Conservation (phyloP, 2,329 filamentous ascomycete species). For the Stemphylium beticola region DNA sequence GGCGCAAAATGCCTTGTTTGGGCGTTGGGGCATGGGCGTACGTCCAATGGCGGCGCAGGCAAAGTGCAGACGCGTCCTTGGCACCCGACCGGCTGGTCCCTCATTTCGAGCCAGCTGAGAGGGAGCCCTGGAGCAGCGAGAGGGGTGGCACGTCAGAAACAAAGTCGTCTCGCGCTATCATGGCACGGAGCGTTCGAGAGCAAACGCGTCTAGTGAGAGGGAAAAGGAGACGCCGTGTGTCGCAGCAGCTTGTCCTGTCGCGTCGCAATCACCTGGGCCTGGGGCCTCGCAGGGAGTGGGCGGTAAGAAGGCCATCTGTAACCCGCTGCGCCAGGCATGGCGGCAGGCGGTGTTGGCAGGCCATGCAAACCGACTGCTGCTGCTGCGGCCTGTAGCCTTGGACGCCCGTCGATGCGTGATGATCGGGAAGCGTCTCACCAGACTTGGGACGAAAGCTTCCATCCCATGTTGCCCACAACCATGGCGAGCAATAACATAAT, state of each 20-base stretch:
- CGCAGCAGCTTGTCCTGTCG: slow-evolving; percentile 19
- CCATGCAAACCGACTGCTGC: slow-evolving; percentile 4
- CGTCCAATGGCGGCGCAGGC: slow-evolving; percentile 20
- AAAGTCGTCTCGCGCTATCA: slow-evolving; percentile 19
- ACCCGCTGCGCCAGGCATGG: slow-evolving; percentile 28
- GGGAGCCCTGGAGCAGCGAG: slow-evolving; percentile 5
- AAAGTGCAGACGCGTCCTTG: slow-evolving; percentile 24
- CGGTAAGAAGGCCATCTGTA: slow-evolving; percentile 11
- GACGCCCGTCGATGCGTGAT: slow-evolving; percentile 13
- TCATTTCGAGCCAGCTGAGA: slow-evolving; percentile 22
- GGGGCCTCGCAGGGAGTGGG: background rate
- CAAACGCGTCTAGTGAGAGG: slow-evolving; percentile 12
- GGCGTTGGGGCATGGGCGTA: background rate
- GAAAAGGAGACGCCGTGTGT: slow-evolving; percentile 35
- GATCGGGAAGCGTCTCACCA: slow-evolving; percentile 25
- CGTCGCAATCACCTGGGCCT: slow-evolving; percentile 17
- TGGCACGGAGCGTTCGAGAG: slow-evolving; percentile 14
- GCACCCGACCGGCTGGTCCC: slow-evolving; percentile 16
- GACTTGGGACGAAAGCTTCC: background rate
- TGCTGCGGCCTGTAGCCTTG: slow-evolving; percentile 20
- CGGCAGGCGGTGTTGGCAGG: slow-evolving; percentile 24
- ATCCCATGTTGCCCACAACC: background rate
- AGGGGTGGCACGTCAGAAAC: slow-evolving; percentile 12
- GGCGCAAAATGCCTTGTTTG: slow-evolving; percentile 20
- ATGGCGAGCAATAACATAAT: background rate